Percentiles rank a stretch among this genome's conserved stretches.
Conservation (phyloP, 2,329 filamentous ascomycete genomes). For the Furcasterigmium sp. region DNA sequence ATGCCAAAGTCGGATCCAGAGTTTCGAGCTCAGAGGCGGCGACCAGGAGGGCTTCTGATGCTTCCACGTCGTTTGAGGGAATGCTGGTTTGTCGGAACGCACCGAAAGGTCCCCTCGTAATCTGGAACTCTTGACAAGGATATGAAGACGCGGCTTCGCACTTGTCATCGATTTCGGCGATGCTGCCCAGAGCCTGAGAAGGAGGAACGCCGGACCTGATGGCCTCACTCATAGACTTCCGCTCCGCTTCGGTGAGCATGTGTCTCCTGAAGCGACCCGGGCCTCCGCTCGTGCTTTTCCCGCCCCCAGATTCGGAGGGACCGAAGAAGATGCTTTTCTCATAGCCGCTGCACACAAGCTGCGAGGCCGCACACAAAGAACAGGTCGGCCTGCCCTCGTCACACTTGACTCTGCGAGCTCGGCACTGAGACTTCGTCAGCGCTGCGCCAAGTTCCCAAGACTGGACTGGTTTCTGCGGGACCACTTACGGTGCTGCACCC, state of each 20-base stretch:
- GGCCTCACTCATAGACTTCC: conserved; percentile 26
- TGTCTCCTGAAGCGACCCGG: conserved; percentile 27
- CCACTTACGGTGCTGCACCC: conserved; percentile 8
- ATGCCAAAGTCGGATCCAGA: too few species aligned
- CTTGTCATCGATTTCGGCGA: conserved; percentile 22
- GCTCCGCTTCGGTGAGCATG: conserved; percentile 28
- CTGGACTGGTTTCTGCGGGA: neutral
- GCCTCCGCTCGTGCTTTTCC: conserved; percentile 8
- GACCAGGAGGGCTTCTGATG: too few species aligned
- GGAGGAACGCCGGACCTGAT: conserved; percentile 21
- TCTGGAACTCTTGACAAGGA: neutral
- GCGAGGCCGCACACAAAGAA: conserved; percentile 20
- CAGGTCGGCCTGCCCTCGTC: conserved; percentile 28
- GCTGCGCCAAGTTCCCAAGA: too few species aligned
- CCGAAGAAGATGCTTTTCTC: conserved; percentile 30
- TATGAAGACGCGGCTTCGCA: conserved; percentile 13
- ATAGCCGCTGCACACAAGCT: conserved; percentile 25
- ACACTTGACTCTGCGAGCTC: conserved; percentile 30
- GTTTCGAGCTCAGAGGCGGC: too few species aligned
- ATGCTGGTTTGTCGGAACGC: conserved; percentile 6
- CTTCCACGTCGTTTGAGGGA: too few species aligned
- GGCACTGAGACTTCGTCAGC: conserved; percentile 24
- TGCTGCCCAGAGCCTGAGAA: conserved; percentile 10
- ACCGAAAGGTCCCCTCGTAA: conserved; percentile 9
- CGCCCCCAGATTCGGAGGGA: too few species aligned